Evolutionary conservation across 2,329 filamentous ascomycete genomes (phyloP), one percentile per base, ranked within the genome.

Genomic region (Penicillium paneum): DNA sequence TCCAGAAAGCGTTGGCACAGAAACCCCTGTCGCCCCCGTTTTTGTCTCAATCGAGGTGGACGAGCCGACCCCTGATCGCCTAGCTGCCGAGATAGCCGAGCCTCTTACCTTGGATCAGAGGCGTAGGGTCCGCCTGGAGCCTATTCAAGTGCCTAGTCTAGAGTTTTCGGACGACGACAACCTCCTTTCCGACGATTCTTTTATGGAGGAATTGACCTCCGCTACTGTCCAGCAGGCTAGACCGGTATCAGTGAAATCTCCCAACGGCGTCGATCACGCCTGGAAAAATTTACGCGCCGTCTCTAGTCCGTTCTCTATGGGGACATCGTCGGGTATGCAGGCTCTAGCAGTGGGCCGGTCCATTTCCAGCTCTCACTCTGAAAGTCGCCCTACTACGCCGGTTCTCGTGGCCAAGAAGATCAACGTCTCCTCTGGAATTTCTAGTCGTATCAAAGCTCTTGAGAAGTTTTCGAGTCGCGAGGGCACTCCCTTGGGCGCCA

Each of bases 391-490:
- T 15, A 56, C 68, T 28, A 67, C 67, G 35, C 72, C 74, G n/a
- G 73, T 81, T 13, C 67, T 87, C 46, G 76, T 81, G 43, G 78
- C 83, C 3, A 91, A 89, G 70, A 95, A 92, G 70, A 81, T 87
- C 61, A 94, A 90, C 65, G 83, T 97, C 24, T 92, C 91, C 8
- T 91, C 89, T 8, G 91, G 90, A 63, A 97, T 99, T 57, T 95
- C 93, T 3, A 90, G 93, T 71, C 87, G 94, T 39, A 97, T 97
- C 71, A 95, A 96, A 73, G 91, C 92, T 7, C 79, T 99, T 49
- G 90, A 96, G 69, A 92, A 91, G 71, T 81, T 94, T 52, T 80
- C 79, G 3, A 78, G 61, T 81, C 86, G 55, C 74, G 64, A 70
- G 54, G 64, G 72, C 61, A 58, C 71, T 41, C 63, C 69, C 10